phyloP scores from a whole-genome alignment of 306 rosid genomes.

The Potentilla sterilis region DNA sequence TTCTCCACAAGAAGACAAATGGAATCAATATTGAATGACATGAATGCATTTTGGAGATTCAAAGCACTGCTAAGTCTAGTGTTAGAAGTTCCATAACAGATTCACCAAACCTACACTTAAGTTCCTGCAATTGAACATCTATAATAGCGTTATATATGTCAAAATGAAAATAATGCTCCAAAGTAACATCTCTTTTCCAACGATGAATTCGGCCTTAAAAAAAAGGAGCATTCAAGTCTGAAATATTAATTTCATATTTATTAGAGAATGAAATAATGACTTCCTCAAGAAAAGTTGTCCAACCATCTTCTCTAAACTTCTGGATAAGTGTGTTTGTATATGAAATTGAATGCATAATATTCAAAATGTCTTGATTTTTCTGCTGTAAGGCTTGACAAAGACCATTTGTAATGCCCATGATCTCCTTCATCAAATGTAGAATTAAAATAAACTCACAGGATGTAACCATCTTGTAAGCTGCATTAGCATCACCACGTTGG shows the following conservation, averaged over 20 bases:
- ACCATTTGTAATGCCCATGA: no score
- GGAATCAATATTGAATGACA: not conserved
- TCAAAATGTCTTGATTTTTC: no score
- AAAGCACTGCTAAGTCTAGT: not conserved
- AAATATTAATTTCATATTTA: not conserved
- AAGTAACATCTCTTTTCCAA: not conserved
- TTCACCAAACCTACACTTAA: not conserved
- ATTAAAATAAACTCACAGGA: not conserved
- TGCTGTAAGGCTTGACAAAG: no score
- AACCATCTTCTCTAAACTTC: no score
- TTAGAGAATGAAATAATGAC: not conserved
- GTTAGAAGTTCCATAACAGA: not conserved
- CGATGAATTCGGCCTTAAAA: not conserved
- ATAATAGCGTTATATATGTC: not conserved
- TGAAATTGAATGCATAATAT: no score
- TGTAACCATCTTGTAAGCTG: not conserved
- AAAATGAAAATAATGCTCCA: not conserved
- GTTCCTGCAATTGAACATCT: not conserved
- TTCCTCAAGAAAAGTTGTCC: not conserved
- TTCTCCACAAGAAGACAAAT: not conserved
- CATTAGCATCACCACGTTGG: not conserved
- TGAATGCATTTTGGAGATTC: not conserved
- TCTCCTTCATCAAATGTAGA: not conserved
- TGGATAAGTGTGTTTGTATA: no score
- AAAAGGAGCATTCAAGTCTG: not conserved